These are phyloP conservation scores for Naegleria gruberi DNA, from an alignment of 208 protist species.

Conservation along the genomic window DNA sequence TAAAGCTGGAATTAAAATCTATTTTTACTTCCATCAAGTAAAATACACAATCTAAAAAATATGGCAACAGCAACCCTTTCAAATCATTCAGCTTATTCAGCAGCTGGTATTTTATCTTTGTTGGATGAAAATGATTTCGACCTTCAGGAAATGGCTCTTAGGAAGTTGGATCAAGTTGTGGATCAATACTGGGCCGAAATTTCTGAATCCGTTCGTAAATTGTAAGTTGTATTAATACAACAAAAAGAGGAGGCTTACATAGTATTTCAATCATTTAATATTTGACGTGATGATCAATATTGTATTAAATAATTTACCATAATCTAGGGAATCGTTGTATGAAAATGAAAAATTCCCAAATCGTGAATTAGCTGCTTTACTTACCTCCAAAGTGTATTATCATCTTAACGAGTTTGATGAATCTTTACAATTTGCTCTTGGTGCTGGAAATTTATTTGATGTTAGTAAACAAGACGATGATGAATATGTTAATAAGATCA, in stretches of 20 bases:
- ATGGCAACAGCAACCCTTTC: no score
- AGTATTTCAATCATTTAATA: not conserved
- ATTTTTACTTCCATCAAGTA: no score
- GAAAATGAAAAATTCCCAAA: conserved; percentile 54
- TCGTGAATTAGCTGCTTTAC: conserved; percentile 68
- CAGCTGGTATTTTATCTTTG: conserved; percentile 27
- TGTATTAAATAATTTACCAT: not conserved
- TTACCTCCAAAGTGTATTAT: conserved; percentile 93
- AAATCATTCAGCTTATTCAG: not conserved
- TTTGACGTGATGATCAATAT: not conserved
- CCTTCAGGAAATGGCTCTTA: conserved; percentile 50
- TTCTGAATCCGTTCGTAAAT: conserved; percentile 43
- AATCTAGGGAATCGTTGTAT: conserved; percentile 46
- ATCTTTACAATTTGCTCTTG: conserved; percentile 85
- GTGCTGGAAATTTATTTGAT: conserved; percentile 85
- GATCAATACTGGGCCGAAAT: conserved; percentile 72
- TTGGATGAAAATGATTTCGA: conserved; percentile 52
- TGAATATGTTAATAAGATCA: conserved; percentile 52
- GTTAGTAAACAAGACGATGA: conserved; percentile 46
- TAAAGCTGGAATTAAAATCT: no score
- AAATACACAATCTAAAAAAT: no score
- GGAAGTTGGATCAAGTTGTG: conserved; percentile 51
- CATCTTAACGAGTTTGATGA: conserved; percentile 89
- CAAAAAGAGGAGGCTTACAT: no score
- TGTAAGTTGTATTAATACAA: conserved; percentile 35